Conservation (phyloP, 2,329 filamentous ascomycete genomes). For the Cryphonectria japonica region DNA sequence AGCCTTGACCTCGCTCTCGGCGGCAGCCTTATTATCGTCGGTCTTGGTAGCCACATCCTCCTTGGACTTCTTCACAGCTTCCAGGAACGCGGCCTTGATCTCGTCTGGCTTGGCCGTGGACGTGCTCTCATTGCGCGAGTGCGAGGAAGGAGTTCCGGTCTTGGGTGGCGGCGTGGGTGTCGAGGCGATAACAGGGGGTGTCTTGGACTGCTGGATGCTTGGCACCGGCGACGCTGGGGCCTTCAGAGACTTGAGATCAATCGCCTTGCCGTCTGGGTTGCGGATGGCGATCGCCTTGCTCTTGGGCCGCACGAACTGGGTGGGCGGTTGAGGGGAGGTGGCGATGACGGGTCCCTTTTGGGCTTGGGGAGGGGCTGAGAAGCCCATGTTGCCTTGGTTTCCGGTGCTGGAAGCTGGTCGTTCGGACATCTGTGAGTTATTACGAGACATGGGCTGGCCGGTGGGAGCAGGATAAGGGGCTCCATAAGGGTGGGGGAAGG, state of each 20-base stretch:
- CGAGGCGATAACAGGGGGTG: slow-evolving; percentile 72
- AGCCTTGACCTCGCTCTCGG: slow-evolving; percentile 33
- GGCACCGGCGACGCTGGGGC: slow-evolving; percentile 61
- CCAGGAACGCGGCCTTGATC: slow-evolving; percentile 80
- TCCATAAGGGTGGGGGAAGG: slow-evolving; percentile 54
- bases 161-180: slow-evolving; percentile 82
- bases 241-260: slow-evolving; percentile 69
- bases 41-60: slow-evolving; percentile 50
- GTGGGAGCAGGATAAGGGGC: slow-evolving; percentile 41
- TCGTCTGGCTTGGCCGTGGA: slow-evolving; percentile 73
- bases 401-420: slow-evolving; percentile 66
- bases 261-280: slow-evolving; percentile 76
- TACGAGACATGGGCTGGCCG: slow-evolving; percentile 80
- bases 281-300: slow-evolving; percentile 83
- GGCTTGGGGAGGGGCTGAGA: slow-evolving; percentile 63
- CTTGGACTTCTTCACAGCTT: slow-evolving; percentile 70
- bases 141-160: slow-evolving; percentile 64
- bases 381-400: slow-evolving; percentile 65
- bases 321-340: slow-evolving; percentile 47
- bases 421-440: slow-evolving; percentile 77
- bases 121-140: slow-evolving; percentile 73
- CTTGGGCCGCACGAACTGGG: slow-evolving; percentile 57
- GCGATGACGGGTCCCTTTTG: slow-evolving; percentile 53
- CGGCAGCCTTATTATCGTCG: slow-evolving; percentile 38
- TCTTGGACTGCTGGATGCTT: slow-evolving; percentile 61